phyloP scores from a whole-genome alignment of 2,329 filamentous ascomycete species.

The Colletotrichum sp. region DNA sequence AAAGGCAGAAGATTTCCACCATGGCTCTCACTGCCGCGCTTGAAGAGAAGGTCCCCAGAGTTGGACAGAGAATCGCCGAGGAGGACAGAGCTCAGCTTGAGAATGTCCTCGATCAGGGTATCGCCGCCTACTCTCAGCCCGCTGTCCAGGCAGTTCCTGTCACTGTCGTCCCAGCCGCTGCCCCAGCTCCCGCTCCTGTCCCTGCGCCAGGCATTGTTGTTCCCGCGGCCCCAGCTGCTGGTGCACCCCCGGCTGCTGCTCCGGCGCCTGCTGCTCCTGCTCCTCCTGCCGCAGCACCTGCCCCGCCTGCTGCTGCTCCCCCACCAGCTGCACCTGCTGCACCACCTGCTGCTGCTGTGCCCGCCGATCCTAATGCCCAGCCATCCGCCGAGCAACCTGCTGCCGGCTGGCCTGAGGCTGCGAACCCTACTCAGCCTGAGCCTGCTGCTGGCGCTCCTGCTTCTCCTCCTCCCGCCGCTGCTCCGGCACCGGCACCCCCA shows the following conservation, averaged over 20 bases:
- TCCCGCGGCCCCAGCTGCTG: neutral
- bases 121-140: slow-evolving; percentile 21
- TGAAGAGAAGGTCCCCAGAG: slow-evolving; percentile 28
- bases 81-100: slow-evolving; percentile 26
- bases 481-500: neutral
- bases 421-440: neutral
- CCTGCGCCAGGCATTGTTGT: neutral
- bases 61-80: slow-evolving; percentile 30
- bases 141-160: slow-evolving; percentile 2
- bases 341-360: neutral
- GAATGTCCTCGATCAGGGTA: slow-evolving; percentile 24
- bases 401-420: neutral
- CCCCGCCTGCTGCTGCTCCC: neutral
- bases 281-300: neutral
- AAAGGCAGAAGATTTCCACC: slow-evolving; percentile 25
- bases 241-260: neutral
- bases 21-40: slow-evolving; percentile 27
- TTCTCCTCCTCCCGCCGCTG: neutral
- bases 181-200: neutral
- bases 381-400: neutral
- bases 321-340: neutral
- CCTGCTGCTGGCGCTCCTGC: neutral
- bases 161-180: neutral
- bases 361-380: neutral
- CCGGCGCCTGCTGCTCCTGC: neutral